These are phyloP conservation scores for Magnolia sinica DNA, from an alignment of 164 flowering plant genomes.

Conservation along the genomic window DNA sequence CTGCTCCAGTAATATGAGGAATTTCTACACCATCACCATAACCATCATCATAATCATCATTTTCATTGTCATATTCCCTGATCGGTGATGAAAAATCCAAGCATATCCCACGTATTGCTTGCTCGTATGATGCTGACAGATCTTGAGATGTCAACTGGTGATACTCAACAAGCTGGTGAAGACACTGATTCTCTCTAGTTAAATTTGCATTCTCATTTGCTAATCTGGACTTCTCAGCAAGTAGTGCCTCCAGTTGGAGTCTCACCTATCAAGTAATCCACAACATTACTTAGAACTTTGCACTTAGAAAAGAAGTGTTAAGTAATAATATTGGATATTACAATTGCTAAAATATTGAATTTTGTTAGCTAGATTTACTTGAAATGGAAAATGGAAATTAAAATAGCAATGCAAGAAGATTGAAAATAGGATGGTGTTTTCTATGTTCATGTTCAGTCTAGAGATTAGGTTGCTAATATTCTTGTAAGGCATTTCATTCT, in stretches of 20 bases:
- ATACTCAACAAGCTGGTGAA: conserved; percentile 86
- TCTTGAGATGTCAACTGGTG: conserved; percentile 74
- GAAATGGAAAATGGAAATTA: too few relatives aligned
- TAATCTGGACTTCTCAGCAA: conserved; percentile 82
- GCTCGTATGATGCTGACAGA: conserved; percentile 61
- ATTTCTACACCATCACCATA: conserved; percentile 13
- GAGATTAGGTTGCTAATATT: too few relatives aligned
- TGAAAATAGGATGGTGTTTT: too few relatives aligned
- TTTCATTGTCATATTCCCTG: conserved; percentile 23
- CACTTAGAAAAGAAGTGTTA: too few relatives aligned
- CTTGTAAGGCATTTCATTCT: too few relatives aligned
- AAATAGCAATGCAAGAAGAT: too few relatives aligned
- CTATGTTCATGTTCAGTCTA: too few relatives aligned
- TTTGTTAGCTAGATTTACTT: too few relatives aligned
- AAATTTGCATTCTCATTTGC: conserved; percentile 86
- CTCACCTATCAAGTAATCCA: conserved; percentile 53
- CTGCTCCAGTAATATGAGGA: conserved; percentile 21
- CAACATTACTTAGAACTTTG: not conserved
- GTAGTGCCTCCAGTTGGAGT: conserved; percentile 90
- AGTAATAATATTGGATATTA: too few relatives aligned
- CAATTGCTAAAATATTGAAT: too few relatives aligned
- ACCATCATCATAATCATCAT: conserved; percentile 5
- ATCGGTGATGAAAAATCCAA: conserved; percentile 77
- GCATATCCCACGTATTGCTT: conserved; percentile 49
- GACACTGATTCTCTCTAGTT: conserved; percentile 78